Evolutionary conservation across 768 basidiomycete genomes (phyloP).

Genomic region (Symmetrospora coprosmae): DNA sequence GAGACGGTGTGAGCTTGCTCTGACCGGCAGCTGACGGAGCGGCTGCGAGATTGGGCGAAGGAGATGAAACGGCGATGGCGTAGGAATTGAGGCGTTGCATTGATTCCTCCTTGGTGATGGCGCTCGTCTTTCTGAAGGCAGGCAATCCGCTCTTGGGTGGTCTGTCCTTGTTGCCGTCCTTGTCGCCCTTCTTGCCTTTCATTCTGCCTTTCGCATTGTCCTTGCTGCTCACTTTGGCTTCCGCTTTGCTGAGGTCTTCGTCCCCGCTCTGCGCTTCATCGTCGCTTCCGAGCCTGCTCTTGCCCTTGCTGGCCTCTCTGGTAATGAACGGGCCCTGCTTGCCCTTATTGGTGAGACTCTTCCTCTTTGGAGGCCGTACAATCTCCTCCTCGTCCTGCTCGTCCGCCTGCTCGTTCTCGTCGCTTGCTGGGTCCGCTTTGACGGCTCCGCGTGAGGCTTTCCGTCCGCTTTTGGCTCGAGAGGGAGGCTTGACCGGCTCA

Average conservation of each 20-base stretch:
- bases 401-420: not conserved
- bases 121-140: not conserved
- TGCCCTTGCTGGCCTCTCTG: not conserved
- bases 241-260: not conserved
- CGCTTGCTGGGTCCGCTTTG: no score
- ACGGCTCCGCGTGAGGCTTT: not conserved
- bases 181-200: not conserved
- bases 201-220: not conserved
- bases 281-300: not conserved
- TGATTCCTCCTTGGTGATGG: not conserved
- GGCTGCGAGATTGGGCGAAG: not conserved
- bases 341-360: not conserved
- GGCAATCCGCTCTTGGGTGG: not conserved
- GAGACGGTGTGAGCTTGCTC: not conserved
- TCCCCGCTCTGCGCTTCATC: not conserved
- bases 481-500: not conserved
- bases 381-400: constrained; percentile 1
- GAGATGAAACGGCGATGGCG: no score
- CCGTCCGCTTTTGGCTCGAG: not conserved
- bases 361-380: constrained; percentile 17
- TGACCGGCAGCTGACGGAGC: not conserved
- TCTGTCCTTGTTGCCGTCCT: not conserved
- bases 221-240: not conserved
- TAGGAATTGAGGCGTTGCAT: not conserved
- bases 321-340: not conserved